A percentile compares a stretch with the other conserved stretches of the same genome.
These are phyloP conservation scores for Eleusine indica DNA, from an alignment of 176 grass and related monocot genomes.

Conservation along the genomic window DNA sequence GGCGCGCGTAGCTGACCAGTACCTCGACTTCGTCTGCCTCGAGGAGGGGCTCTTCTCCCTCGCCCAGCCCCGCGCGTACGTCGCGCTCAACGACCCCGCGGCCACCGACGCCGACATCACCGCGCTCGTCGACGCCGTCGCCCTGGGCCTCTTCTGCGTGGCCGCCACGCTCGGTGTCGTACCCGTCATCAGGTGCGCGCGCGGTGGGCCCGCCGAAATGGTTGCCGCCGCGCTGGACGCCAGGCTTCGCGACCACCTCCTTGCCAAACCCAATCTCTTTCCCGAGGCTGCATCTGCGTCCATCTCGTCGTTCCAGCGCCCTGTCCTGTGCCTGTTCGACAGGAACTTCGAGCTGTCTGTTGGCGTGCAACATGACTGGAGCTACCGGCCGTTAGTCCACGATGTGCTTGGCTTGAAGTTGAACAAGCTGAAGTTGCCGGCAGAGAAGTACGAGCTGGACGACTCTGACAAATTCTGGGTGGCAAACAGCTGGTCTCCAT, in stretches of 20 bases:
- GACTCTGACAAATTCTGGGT: constrained; percentile 89
- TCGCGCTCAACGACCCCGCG: constrained; percentile 16
- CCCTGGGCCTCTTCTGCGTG: constrained; percentile 19
- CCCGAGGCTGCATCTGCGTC: constrained; percentile 5
- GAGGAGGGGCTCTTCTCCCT: constrained; percentile 32
- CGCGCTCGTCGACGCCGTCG: constrained; percentile 29
- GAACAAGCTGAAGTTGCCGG: constrained; percentile 59
- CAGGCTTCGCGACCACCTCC: constrained; percentile 13
- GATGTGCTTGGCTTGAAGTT: constrained; percentile 81
- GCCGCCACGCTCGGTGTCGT: constrained; percentile 12
- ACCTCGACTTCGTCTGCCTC: constrained; percentile 21
- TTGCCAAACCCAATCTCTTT: constrained; percentile 26
- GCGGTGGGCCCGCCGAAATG: background rate
- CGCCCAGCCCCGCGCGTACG: constrained; percentile 13
- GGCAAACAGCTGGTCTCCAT: constrained; percentile 82
- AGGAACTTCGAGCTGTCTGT: constrained; percentile 30
- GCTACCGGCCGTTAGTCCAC: constrained; percentile 82
- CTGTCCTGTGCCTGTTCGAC: constrained; percentile 23
- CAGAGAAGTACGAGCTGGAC: constrained; percentile 81
- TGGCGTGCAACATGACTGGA: constrained; percentile 15
- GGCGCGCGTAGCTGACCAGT: constrained; percentile 16
- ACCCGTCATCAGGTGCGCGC: constrained; percentile 21
- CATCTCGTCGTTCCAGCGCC: constrained; percentile 71
- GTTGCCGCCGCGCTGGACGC: constrained; percentile 49
- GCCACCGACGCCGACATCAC: constrained; percentile 64